Base-by-base conservation (phyloP, 495 filamentous ascomycete species). In the Aspergillus saccharolyticus region DNA sequence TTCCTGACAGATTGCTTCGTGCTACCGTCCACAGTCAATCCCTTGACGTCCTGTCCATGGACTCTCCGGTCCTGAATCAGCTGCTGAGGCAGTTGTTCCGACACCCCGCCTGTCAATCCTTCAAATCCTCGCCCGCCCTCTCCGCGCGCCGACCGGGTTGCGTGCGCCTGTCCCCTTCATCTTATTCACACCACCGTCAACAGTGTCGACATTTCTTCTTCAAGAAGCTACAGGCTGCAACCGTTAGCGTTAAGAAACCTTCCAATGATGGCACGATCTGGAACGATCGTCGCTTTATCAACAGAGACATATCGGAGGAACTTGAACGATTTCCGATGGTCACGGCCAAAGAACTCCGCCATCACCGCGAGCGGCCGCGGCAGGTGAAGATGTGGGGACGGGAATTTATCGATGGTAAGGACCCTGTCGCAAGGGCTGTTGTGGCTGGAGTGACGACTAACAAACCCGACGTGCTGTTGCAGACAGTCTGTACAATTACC, bases 401-500 rank as follows among this genome's bases (percentile, higher is more conserved):
- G 56, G 95, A 99, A 75, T 99, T 97, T 68, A 94, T 99, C 64
- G 94, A 99, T 72, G 91, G 91, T 96, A 42, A 1, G 14, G 25
- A 22, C 9, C 9, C 18, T 1, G 19, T 24, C 16, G 7, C 1
- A 19, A 16, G 17, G 25, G 56, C 9, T 16, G 14, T 19, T 20
- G 14, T 30, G 12, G 1, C 21, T n/a, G n/a, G n/a, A n/a, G n/a
- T n/a, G n/a, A n/a, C n/a, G n/a, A n/a, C n/a, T n/a, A n/a, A n/a
- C n/a, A n/a, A n/a, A n/a, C n/a, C n/a, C n/a, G n/a, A n/a, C n/a
- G n/a, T n/a, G n/a, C n/a, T n/a, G n/a, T 46, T 56, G 9, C 59
- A 96, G 94, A 99, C 73, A 93, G 89, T 64, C 76, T 99, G 28
- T 99, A 99, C 70, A 99, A 99, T 70, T 93, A 92, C 0, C 76